Base-by-base conservation (phyloP, 2,329 filamentous ascomycete genomes). In the Didymella exigua region DNA sequence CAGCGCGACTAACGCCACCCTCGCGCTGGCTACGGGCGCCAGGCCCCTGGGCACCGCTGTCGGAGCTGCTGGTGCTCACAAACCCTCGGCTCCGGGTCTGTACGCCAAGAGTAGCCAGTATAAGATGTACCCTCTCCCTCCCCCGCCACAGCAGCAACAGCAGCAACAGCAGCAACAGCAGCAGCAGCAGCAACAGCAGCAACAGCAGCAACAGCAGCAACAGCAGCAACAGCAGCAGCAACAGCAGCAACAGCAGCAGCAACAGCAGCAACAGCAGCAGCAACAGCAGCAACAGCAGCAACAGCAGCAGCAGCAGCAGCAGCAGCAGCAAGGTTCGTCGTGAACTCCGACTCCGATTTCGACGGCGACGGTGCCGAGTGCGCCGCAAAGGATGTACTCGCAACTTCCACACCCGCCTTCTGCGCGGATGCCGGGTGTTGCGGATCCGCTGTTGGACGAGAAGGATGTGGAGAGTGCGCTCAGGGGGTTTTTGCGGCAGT, bases 381-480 rank as follows among this genome's bases (percentile, higher is more conserved):
- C 19, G 10, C 5, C 2, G 11, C 38, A 29, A 23, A 36, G 18
- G 13, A 2, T 16, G 2, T 18, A 30, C 14, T 18, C 42, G 3
- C 50, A 33, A 29, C n/a, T n/a, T n/a, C n/a, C n/a, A n/a, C n/a
- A n/a, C n/a, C 48, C 30, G 24, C 21, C 23, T 13, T 29, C 21
- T 5, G 21, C 21, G 23, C 21, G 21, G 27, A 13, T 21, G 33
- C 29, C 33, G 6, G 18, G 30, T 3, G 36, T 47, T 4, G 38
- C 23, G 9, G 30, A 37, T 14, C 31, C 38, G 1, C 36, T 52
- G 1, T 58, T 63, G 7, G 57, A 71, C 11, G 71, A 73, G 43
- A 43, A 59, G 10, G 58, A 63, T 2, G 66, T 72, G 2, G 71
- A 65, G 60, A 59, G 36, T 54, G 70, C 69, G 1, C 29, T 73